Evolutionary conservation across 192 early-diverging fungal species (phyloP).

Genomic region (Podila epigama): DNA sequence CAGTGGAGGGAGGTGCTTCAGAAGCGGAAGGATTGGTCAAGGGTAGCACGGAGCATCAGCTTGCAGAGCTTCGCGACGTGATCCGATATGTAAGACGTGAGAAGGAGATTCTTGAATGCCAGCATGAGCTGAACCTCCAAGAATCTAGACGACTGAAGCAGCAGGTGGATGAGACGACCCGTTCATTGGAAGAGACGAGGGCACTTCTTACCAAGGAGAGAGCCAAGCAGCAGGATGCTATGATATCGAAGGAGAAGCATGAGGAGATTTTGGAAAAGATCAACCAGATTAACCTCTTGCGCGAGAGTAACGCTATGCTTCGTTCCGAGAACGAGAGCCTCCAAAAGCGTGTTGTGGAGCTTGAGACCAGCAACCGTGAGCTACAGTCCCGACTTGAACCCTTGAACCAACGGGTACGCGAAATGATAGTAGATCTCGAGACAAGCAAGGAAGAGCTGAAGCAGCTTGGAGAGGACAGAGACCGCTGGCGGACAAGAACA

Average conservation of each 20-base stretch:
- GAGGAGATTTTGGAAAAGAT: constrained; percentile 71
- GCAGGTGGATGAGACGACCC: constrained; percentile 69
- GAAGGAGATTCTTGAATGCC: constrained; percentile 73
- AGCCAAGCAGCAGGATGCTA: constrained; percentile 44
- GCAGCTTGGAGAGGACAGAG: constrained; percentile 68
- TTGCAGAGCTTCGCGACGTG: constrained; percentile 63
- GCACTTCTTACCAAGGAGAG: constrained; percentile 61
- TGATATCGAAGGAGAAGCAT: constrained; percentile 62
- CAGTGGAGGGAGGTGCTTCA: not conserved
- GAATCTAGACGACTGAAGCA: constrained; percentile 70
- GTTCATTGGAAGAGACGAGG: constrained; percentile 72
- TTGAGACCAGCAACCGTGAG: constrained; percentile 52
- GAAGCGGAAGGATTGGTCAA: constrained; percentile 3
- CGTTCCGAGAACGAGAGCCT: constrained; percentile 64
- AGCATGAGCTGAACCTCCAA: constrained; percentile 70
- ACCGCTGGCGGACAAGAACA: constrained; percentile 75
- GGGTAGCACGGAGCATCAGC: constrained; percentile 10
- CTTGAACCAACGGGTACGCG: constrained; percentile 66
- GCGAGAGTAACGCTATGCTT: constrained; percentile 80
- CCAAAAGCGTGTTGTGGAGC: constrained; percentile 21
- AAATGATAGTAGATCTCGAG: constrained; percentile 68
- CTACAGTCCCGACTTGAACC: constrained; percentile 59
- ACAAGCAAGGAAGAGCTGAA: constrained; percentile 57
- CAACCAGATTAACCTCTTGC: constrained; percentile 70
- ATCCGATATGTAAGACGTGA: constrained; percentile 75